These are phyloP conservation scores for Candida sp. DNA, from an alignment of 1,139 yeast species.

Conservation along the genomic window DNA sequence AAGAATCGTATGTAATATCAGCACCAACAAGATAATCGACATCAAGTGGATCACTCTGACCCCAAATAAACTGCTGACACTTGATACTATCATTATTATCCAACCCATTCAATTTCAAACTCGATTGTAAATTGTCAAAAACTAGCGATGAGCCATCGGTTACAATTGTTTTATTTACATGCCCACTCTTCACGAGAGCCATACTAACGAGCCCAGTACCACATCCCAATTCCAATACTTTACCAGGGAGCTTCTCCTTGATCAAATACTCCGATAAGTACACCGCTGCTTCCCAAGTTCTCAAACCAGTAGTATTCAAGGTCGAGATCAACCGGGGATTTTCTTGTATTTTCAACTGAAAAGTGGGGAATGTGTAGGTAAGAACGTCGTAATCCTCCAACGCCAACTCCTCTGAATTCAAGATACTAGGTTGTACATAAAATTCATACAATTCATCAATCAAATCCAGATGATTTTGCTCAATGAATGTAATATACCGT, in stretches of 20 bases:
- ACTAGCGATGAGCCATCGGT: constrained; percentile 78
- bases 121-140: constrained; percentile 48
- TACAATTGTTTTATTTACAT: constrained; percentile 32
- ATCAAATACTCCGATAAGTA: constrained; percentile 51
- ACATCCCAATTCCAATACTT: constrained; percentile 73
- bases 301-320: constrained; percentile 76
- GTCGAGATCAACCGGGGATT: constrained; percentile 67
- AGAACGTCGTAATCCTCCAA: constrained; percentile 49
- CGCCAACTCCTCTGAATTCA: constrained; percentile 33
- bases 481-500: constrained; percentile 34
- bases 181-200: constrained; percentile 36
- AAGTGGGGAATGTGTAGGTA: constrained; percentile 33
- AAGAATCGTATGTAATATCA: constrained; percentile 80
- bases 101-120: constrained; percentile 42
- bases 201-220: constrained; percentile 90
- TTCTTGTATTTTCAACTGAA: constrained; percentile 42
- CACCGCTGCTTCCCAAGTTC: constrained; percentile 95
- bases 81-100: constrained; percentile 8
- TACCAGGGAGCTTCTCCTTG: constrained; percentile 6
- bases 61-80: constrained; percentile 51
- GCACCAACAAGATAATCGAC: constrained; percentile 66
- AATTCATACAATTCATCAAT: constrained; percentile 51
- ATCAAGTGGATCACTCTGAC: constrained; percentile 38
- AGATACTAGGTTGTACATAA: constrained; percentile 34
- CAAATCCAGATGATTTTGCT: constrained; percentile 21